A percentile compares a stretch with the other conserved stretches of the same genome.
These are phyloP conservation scores for Penicillium antarcticum DNA, from an alignment of 495 filamentous ascomycete species.

Conservation along the genomic window DNA sequence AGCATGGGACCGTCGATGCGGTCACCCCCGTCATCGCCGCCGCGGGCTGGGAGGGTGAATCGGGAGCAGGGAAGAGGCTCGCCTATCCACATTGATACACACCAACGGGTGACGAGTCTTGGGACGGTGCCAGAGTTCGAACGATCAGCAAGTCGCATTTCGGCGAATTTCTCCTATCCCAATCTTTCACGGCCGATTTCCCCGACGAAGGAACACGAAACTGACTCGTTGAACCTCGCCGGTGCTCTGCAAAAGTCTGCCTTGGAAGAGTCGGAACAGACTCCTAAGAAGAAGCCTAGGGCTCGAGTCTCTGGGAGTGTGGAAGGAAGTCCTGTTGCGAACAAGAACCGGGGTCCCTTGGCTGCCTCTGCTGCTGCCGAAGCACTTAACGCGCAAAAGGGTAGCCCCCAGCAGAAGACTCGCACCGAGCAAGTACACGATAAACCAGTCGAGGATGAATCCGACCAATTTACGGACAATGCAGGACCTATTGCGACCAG, in stretches of 20 bases:
- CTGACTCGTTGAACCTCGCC: conserved; percentile 13
- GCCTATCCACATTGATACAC: conserved; percentile 13
- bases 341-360: conserved; percentile 30
- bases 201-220: conserved; percentile 23
- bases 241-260: conserved; percentile 30
- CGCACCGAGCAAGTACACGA: neutral
- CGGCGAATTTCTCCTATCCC: conserved; percentile 86
- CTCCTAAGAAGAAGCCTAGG: conserved; percentile 48
- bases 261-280: conserved; percentile 23
- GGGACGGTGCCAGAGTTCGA: conserved; percentile 46
- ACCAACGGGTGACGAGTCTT: conserved; percentile 24
- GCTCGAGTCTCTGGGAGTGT: conserved; percentile 30
- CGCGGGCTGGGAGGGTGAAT: conserved; percentile 43
- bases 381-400: conserved; percentile 19
- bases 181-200: conserved; percentile 52
- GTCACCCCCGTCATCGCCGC: conserved; percentile 46
- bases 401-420: conserved; percentile 1
- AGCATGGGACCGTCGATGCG: conserved; percentile 54
- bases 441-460: conserved; percentile 3
- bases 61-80: conserved; percentile 25
- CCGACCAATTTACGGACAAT: neutral
- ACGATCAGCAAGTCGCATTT: conserved; percentile 59
- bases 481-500: neutral
- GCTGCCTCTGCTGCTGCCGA: conserved; percentile 36
- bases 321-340: conserved; percentile 44